phyloP scores from a whole-genome alignment of 2,329 filamentous ascomycete species.

The Metarhizium album region DNA sequence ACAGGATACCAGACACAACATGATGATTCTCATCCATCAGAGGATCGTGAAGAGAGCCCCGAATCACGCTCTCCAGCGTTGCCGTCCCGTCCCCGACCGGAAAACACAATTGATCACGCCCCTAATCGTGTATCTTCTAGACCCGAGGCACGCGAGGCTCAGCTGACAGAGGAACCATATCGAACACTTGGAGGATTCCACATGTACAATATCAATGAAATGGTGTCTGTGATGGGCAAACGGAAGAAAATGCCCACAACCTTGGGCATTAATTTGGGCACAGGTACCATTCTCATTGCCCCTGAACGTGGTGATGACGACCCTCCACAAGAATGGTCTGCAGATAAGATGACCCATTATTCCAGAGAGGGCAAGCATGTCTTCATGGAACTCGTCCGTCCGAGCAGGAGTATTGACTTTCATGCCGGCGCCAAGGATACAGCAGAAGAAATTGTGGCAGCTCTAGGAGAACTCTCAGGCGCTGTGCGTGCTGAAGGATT shows the following conservation, averaged over 20 bases:
- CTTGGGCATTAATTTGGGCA: constrained; percentile 81
- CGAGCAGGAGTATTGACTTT: constrained; percentile 92
- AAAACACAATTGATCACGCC: neutral
- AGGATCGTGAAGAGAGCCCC: constrained; percentile 22
- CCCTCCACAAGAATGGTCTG: constrained; percentile 82
- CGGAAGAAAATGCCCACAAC: constrained; percentile 98
- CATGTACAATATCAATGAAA: constrained; percentile 94
- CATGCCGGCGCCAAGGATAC: constrained; percentile 97
- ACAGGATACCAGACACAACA: constrained; percentile 14
- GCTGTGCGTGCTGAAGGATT: constrained; percentile 74
- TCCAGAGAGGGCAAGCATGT: constrained; percentile 97
- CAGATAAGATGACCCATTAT: constrained; percentile 93
- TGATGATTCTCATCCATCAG: constrained; percentile 17
- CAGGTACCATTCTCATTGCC: constrained; percentile 80
- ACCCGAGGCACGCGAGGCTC: neutral
- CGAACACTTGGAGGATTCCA: constrained; percentile 72
- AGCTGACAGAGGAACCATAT: constrained; percentile 27
- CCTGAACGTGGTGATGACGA: constrained; percentile 78
- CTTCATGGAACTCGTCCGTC: constrained; percentile 83
- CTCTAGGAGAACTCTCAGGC: constrained; percentile 80
- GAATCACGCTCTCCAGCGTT: constrained; percentile 26
- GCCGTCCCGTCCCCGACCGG: constrained; percentile 23
- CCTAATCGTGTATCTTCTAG: neutral
- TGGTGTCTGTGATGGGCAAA: constrained; percentile 94
- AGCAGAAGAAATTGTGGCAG: constrained; percentile 81